phyloP scores from a whole-genome alignment of 768 basidiomycete species.

The Amanita molliuscula region DNA sequence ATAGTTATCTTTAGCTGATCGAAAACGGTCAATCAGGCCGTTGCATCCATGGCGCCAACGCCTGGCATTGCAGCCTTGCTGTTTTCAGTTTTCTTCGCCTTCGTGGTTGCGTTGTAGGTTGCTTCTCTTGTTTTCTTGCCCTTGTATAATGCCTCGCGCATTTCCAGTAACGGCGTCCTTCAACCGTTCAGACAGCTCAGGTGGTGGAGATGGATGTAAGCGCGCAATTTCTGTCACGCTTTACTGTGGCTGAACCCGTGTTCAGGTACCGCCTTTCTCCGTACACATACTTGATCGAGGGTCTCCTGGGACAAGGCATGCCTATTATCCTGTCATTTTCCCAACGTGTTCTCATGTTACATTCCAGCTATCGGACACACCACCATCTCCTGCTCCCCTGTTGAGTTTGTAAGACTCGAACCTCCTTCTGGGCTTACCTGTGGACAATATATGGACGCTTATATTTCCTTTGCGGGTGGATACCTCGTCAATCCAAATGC shows the following conservation, averaged over 20 bases:
- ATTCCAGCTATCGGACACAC: constrained; percentile 26
- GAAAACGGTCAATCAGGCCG: constrained; percentile 23
- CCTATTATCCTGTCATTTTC: background rate
- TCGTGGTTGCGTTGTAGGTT: constrained; percentile 45
- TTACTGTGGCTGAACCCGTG: background rate
- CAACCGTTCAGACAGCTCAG: constrained; percentile 49
- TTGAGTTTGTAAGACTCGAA: constrained; percentile 42
- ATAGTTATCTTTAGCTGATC: background rate
- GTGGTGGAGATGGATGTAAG: constrained; percentile 63
- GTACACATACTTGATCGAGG: constrained; percentile 47
- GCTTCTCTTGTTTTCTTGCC: background rate
- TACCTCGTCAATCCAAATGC: constrained; percentile 47
- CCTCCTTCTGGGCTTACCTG: constrained; percentile 49
- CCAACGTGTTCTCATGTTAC: background rate
- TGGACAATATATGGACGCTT: constrained; percentile 38
- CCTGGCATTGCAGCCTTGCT: constrained; percentile 43
- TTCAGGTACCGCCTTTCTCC: constrained; percentile 32
- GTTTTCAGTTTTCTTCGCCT: constrained; percentile 43
- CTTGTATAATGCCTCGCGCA: background rate
- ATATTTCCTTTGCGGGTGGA: constrained; percentile 40
- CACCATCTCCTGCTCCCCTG: constrained; percentile 34
- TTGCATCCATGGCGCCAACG: constrained; percentile 48
- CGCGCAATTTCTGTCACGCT: background rate
- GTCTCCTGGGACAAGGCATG: constrained; percentile 20
- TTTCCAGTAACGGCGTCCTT: constrained; percentile 42